Evolutionary conservation across 2,329 filamentous ascomycete genomes (phyloP), one percentile per base, ranked within the genome.

Genomic region (Fusarium oligoseptatum): DNA sequence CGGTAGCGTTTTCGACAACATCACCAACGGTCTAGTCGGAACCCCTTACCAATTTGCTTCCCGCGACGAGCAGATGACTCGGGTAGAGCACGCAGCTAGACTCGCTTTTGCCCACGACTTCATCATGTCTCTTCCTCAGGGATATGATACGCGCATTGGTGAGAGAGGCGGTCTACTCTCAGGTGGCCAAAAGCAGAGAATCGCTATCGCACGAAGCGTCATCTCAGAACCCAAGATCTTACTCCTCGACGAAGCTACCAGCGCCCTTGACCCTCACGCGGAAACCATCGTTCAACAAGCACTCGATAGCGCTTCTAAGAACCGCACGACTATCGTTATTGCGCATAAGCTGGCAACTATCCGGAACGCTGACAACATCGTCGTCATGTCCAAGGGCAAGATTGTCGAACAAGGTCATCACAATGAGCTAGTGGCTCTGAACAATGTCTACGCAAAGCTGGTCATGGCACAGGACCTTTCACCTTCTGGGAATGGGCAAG

Each of bases 221-320:
- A 79, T 86, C n/a, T 81, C 80, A 3, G 76, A 83, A 36, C 84
- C 84, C 3, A 82, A 82, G 52, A 89, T 93, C 34, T 84, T 93
- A 0, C 86, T 93, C 15, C 81, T 93, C 2, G 92, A 93, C 68
- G 92, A 93, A 80, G 91, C 91, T 1, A 93, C 92, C 0, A 89
- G 87, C 52, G 89, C 91, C 0, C 78, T 86, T 22, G 83, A 85
- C 58, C 80, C 82, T 2, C 80, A 84, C 17, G 81, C 84, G 1
- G 84, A 86, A 56, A 80, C 83, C 1, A 83, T 88, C 15, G 88
- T 91, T 1, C 89, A 91, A 71, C 80, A 84, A 24, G 88, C 89
- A 0, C 83, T 91, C 4, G 85, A 88, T 52, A 83, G 83, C 15
- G 84, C 90, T 0, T 88, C 89, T 0, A 81, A 84, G 48, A 85